These are phyloP conservation scores for Hymenoscyphus linearis DNA, from an alignment of 2,329 filamentous ascomycete species.

Conservation along the genomic window DNA sequence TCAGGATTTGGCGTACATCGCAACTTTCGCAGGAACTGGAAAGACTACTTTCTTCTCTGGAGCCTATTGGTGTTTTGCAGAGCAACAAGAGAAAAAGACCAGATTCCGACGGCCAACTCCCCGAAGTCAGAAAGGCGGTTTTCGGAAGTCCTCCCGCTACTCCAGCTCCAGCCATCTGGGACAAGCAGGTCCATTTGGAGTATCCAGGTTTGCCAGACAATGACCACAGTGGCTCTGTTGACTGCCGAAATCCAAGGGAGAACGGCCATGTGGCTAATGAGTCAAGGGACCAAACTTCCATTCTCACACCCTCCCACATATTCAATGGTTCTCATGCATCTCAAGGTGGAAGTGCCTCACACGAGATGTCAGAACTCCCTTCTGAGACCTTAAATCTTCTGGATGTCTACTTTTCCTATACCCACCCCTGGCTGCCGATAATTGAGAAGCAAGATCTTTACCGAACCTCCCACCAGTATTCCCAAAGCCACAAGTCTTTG, in stretches of 20 bases:
- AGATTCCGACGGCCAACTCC: conserved; percentile 18
- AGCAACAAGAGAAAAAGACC: conserved; percentile 24
- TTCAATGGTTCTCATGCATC: conserved; percentile 18
- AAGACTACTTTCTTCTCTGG: conserved; percentile 27
- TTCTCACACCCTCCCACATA: conserved; percentile 2
- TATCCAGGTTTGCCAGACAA: neutral
- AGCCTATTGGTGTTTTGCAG: conserved; percentile 17
- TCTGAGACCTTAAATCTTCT: conserved; percentile 43
- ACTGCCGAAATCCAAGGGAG: conserved; percentile 1
- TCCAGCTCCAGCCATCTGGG: neutral
- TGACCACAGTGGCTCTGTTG: conserved; percentile 6
- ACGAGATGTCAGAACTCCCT: conserved; percentile 25
- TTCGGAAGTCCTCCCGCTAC: neutral
- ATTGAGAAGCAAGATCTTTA: conserved; percentile 53
- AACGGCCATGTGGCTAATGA: neutral
- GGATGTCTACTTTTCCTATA: conserved; percentile 70
- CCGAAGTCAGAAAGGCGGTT: neutral
- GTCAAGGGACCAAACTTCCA: conserved; percentile 2
- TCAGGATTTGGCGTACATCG: conserved; percentile 31
- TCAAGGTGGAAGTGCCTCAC: conserved; percentile 6
- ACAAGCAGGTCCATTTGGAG: neutral
- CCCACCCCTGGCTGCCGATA: conserved; percentile 72
- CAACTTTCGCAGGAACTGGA: conserved; percentile 30
- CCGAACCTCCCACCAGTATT: conserved; percentile 30
- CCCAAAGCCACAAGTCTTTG: conserved; percentile 16